Percentiles rank a stretch among this genome's conserved stretches.
Evolutionary conservation across 805 yeast species (phyloP).

Genomic region (Wickerhamiella azymoides): DNA sequence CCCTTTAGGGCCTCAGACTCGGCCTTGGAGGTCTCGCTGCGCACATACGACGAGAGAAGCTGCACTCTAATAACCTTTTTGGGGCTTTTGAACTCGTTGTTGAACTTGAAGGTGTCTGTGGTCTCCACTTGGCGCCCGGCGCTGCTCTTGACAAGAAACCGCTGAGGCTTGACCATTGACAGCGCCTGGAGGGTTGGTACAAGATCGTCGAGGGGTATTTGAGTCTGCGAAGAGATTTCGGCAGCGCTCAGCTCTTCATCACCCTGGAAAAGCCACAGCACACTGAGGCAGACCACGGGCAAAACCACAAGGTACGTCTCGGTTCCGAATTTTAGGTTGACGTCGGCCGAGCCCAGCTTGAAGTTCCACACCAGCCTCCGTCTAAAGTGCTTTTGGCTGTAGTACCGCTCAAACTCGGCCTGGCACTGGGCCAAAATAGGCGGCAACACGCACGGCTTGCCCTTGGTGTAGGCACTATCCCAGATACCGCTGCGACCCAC

Average conservation of each 20-base stretch:
- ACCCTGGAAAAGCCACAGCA: conserved; percentile 60
- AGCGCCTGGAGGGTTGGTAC: conserved; percentile 69
- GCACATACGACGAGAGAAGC: conserved; percentile 51
- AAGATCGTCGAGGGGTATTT: conserved; percentile 60
- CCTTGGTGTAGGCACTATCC: conserved; percentile 68
- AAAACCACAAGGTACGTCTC: conserved; percentile 64
- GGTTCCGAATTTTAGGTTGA: conserved; percentile 53
- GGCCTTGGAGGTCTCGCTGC: conserved; percentile 43
- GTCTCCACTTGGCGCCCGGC: conserved; percentile 6
- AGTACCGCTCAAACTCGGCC: conserved; percentile 37
- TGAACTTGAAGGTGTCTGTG: conserved; percentile 53
- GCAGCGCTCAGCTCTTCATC: conserved; percentile 37
- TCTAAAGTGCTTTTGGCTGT: conserved; percentile 39
- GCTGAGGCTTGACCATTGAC: conserved; percentile 67
- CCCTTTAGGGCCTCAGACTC: conserved; percentile 60
- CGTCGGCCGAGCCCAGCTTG: conserved; percentile 68
- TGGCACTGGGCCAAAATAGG: conserved; percentile 31
- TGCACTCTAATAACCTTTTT: conserved; percentile 55
- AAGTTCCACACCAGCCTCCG: conserved; percentile 66
- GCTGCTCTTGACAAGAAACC: conserved; percentile 62
- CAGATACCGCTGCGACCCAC: conserved; percentile 56
- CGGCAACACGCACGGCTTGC: conserved; percentile 41
- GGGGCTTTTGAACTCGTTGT: conserved; percentile 32
- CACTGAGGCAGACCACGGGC: conserved; percentile 69
- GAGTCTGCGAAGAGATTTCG: conserved; percentile 51